Conservation (phyloP, 176 grass and related monocot genomes). For the Luzula sylvatica region DNA sequence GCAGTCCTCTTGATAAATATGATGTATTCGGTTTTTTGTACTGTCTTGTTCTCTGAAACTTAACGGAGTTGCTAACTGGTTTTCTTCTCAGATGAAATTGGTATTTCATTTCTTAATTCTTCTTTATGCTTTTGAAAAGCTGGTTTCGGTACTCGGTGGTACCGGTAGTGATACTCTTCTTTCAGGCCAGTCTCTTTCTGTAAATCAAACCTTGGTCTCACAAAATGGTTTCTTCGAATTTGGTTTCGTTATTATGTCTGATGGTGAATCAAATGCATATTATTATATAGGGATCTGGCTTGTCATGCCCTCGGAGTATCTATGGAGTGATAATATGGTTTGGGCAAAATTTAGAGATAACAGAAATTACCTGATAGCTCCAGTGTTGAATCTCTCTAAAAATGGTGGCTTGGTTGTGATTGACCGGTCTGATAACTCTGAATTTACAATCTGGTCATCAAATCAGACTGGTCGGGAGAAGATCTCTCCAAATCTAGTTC, state of each 20-base stretch:
- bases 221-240: slow-evolving; percentile 18
- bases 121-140: neutral
- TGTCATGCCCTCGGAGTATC: too few relatives aligned
- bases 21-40: too few relatives aligned
- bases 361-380: slow-evolving; percentile 6
- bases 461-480: neutral
- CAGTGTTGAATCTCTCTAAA: neutral
- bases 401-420: slow-evolving; percentile 20
- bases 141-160: neutral
- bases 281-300: neutral
- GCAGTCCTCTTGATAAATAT: too few relatives aligned
- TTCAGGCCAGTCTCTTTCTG: slow-evolving; percentile 17
- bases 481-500: neutral
- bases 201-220: slow-evolving; percentile 8
- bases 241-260: slow-evolving; percentile 3
- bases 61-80: neutral
- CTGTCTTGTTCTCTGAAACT: too few relatives aligned
- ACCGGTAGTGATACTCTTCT: slow-evolving; percentile 14
- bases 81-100: slow-evolving; percentile 3
- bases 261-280: neutral
- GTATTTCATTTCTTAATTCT: slow-evolving; percentile 1
- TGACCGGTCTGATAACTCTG: neutral
- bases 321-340: too few relatives aligned
- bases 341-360: too few relatives aligned
- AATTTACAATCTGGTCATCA: slow-evolving; percentile 21